A percentile compares a stretch with the other conserved stretches of the same genome.
Evolutionary conservation across 1,284 basidiomycete genomes (phyloP).

Genomic region (Fomitopsis pinicola): DNA sequence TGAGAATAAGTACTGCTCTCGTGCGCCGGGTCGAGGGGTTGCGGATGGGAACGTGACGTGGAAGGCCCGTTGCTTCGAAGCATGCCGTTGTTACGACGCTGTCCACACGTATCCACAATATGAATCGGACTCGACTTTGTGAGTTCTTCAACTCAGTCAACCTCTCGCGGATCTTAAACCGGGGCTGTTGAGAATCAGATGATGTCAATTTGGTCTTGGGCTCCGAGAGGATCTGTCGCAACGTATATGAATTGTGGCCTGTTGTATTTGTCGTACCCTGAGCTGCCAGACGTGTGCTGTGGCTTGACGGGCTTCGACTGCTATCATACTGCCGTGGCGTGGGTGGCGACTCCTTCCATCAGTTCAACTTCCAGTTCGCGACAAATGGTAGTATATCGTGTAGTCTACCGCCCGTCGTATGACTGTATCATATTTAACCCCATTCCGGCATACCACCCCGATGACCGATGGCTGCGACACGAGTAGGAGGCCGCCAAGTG

Average conservation of each 20-base stretch:
- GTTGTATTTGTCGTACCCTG: neutral
- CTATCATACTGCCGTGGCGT: neutral
- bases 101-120: neutral
- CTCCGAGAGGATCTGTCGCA: neutral
- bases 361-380: too few relatives aligned
- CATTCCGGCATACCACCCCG: too few relatives aligned
- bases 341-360: neutral
- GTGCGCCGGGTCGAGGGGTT: neutral
- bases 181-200: neutral
- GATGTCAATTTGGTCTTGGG: neutral
- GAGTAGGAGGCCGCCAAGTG: too few relatives aligned
- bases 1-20: too few relatives aligned
- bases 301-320: neutral
- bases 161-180: neutral
- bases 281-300: neutral
- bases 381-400: too few relatives aligned
- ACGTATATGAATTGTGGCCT: neutral
- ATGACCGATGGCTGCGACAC: too few relatives aligned
- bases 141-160: neutral
- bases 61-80: neutral
- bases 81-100: neutral
- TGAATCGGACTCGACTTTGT: neutral
- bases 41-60: conserved; percentile 7
- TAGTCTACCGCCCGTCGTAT: too few relatives aligned
- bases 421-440: neutral